phyloP scores from a whole-genome alignment of 768 basidiomycete species.

The Xerocomus potaroensis region DNA sequence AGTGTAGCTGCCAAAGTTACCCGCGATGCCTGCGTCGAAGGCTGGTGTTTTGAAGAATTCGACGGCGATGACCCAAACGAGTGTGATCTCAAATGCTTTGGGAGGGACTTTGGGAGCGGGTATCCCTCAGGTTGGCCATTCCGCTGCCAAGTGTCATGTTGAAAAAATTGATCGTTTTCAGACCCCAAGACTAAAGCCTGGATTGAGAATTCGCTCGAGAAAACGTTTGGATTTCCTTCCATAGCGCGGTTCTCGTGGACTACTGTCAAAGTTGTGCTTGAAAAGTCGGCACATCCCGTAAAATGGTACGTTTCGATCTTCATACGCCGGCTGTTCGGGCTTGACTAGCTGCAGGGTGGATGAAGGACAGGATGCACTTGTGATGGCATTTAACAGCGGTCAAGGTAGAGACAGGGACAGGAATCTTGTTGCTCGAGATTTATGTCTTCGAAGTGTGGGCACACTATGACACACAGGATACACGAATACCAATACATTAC shows the following conservation, averaged over 20 bases:
- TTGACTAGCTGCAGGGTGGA: constrained; percentile 57
- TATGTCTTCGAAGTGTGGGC: constrained; percentile 66
- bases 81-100: constrained; percentile 25
- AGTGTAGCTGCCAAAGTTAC: constrained; percentile 99
- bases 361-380: constrained; percentile 72
- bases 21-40: constrained; percentile 82
- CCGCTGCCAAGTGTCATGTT: neutral
- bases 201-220: constrained; percentile 71
- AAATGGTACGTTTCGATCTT: constrained; percentile 60
- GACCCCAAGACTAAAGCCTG: constrained; percentile 93
- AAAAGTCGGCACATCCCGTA: constrained; percentile 71
- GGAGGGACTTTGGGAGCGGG: constrained; percentile 63
- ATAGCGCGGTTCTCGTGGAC: constrained; percentile 95
- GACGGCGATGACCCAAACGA: constrained; percentile 14
- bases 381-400: constrained; percentile 68
- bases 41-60: constrained; percentile 77
- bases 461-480: constrained; percentile 41
- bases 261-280: constrained; percentile 80
- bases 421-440: constrained; percentile 65
- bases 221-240: constrained; percentile 89
- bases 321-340: neutral
- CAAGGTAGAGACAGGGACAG: constrained; percentile 75
- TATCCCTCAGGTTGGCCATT: constrained; percentile 74
- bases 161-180: constrained; percentile 23
- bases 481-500: constrained; percentile 14